A percentile compares a stretch with the other conserved stretches of the same genome.
Evolutionary conservation across 176 grass and related monocot genomes (phyloP).

Genomic region (Carex cristatella): DNA sequence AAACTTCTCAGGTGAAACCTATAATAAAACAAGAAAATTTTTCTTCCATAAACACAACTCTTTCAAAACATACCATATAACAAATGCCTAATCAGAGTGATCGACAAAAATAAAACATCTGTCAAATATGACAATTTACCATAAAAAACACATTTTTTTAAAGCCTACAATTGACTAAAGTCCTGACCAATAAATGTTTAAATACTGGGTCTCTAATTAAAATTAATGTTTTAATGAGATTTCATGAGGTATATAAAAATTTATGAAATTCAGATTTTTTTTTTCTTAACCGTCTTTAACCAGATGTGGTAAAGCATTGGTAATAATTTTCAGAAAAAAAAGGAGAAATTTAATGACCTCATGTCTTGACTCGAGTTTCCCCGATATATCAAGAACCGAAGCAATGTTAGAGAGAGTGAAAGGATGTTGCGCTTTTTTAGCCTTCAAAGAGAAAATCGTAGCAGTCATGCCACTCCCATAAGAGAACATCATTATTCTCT

Average conservation of each 20-base stretch:
- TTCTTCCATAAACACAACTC: background rate
- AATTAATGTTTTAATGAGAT: background rate
- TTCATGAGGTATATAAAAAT: background rate
- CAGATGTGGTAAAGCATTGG: no score
- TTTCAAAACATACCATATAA: background rate
- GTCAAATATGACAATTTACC: background rate
- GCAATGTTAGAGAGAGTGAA: constrained; percentile 80
- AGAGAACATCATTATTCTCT: constrained; percentile 97
- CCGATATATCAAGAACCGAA: constrained; percentile 50
- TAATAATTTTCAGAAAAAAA: no score
- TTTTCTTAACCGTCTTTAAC: background rate
- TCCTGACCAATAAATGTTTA: background rate
- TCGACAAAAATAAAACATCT: no score
- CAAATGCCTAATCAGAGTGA: background rate
- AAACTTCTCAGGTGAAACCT: constrained; percentile 65
- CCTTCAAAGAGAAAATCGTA: constrained; percentile 82
- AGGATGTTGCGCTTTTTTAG: constrained; percentile 56
- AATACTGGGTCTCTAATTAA: background rate
- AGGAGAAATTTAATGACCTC: constrained; percentile 35
- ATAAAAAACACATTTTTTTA: background rate
- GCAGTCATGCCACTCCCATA: constrained; percentile 94
- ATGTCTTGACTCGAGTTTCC: constrained; percentile 79
- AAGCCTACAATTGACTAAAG: background rate
- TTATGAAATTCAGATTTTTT: background rate
- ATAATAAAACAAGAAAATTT: background rate